Base-by-base conservation (phyloP, 2,329 filamentous ascomycete species). In the Colletotrichum destructivum region DNA sequence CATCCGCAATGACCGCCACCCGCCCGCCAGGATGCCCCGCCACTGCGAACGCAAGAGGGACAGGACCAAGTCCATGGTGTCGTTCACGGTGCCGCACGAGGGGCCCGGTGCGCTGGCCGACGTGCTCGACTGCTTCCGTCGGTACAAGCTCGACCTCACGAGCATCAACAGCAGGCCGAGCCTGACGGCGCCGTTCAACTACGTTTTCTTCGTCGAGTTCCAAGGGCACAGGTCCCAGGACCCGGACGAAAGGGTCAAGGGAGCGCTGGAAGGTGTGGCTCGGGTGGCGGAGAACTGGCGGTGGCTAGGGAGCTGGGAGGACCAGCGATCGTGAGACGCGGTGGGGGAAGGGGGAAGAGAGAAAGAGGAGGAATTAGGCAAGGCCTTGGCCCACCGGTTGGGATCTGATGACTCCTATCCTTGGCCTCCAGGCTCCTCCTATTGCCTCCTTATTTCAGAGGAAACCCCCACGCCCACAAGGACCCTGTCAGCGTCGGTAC, bases 171-270 rank as follows among this genome's bases (percentile, higher is more conserved):
- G 93, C 75, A 84, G 96, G 74, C 96, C 96, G 6, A 95, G 93
- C 77, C 88, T 93, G 67, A 85, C 88, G 49, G 84, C 85, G 75
- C 90, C 93, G 23, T 98, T 97, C 89, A 91, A 97, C 80, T 98
- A 98, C 83, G 89, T 98, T 47, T 98, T 98, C 84, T 95, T 98
- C 79, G 91, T 98, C 40, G 96, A 98, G 85, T 95, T 97, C 77
- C 89, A 93, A 79, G 92, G 93, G 1, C 87, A 90, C 79, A 83
- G 82, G 75, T 76, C 80, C 67, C 80, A 82, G 60, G 89, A 90
- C 76, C 84, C 85, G 2, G 85, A 87, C 63, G 88, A 86, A 4
- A 85, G 86, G 72, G 91, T 95, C 18, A 86, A 88, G 70, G 82
- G 82, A 26, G 92, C 90, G 35, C 81, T 95, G 78, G 83, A 83